Evolutionary conservation across 768 basidiomycete species (phyloP).

Genomic region (Phylloporus sp.): DNA sequence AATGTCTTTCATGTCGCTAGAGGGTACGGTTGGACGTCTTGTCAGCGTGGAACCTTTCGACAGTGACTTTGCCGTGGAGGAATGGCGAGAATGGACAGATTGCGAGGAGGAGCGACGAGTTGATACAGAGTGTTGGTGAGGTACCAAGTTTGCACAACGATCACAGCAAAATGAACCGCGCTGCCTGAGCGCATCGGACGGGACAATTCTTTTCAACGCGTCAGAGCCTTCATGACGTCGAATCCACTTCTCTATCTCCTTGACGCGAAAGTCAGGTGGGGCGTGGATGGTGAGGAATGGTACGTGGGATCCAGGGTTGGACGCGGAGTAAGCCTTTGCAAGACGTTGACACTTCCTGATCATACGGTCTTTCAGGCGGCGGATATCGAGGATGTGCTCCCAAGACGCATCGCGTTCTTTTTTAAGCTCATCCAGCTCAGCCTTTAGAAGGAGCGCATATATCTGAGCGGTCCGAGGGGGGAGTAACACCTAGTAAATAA

Average conservation of each 20-base stretch:
- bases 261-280: slow-evolving; percentile 67
- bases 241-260: slow-evolving; percentile 80
- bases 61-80: slow-evolving; percentile 17
- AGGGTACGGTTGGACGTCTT: slow-evolving; percentile 19
- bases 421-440: slow-evolving; percentile 58
- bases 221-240: slow-evolving; percentile 40
- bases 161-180: slow-evolving; percentile 32
- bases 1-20: slow-evolving; percentile 1
- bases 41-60: slow-evolving; percentile 8
- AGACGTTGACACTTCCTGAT: slow-evolving; percentile 73
- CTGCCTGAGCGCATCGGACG: slow-evolving; percentile 19
- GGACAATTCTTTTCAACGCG: slow-evolving; percentile 18
- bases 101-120: slow-evolving; percentile 27
- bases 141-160: slow-evolving; percentile 33
- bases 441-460: slow-evolving; percentile 62
- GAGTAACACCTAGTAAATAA: slow-evolving; percentile 52
- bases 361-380: slow-evolving; percentile 78
- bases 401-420: slow-evolving; percentile 56
- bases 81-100: slow-evolving; percentile 24
- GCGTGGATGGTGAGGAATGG: slow-evolving; percentile 66
- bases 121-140: slow-evolving; percentile 28
- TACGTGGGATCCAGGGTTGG: slow-evolving; percentile 37
- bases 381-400: slow-evolving; percentile 70
- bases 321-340: slow-evolving; percentile 41
- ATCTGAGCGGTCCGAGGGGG: slow-evolving; percentile 64